Percentiles rank a stretch among this genome's conserved stretches.
phyloP scores from a whole-genome alignment of 768 basidiomycete genomes.

The Asterophora parasitica region DNA sequence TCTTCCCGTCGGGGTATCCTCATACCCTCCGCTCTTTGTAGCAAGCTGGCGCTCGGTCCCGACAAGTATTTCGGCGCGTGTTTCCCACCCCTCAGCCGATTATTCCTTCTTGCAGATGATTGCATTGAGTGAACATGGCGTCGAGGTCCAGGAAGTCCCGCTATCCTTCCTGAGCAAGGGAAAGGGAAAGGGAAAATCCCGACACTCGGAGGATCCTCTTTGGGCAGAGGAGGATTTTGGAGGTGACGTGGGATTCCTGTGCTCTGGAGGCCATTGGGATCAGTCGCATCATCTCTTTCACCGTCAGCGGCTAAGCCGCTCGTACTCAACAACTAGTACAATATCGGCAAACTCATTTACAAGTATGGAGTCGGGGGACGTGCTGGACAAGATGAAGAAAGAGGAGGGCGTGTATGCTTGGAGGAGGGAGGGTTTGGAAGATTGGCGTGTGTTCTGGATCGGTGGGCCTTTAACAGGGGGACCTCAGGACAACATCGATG shows the following conservation, averaged over 20 bases:
- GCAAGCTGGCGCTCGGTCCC: constrained; percentile 59
- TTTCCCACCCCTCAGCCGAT: constrained; percentile 32
- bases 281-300: constrained; percentile 32
- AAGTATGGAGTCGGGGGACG: constrained; percentile 51
- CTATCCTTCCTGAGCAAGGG: constrained; percentile 51
- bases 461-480: constrained; percentile 48
- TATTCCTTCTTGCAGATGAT: constrained; percentile 59
- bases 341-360: constrained; percentile 41
- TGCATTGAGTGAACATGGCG: constrained; percentile 58
- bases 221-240: constrained; percentile 62
- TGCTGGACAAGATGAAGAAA: constrained; percentile 37
- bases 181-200: constrained; percentile 35
- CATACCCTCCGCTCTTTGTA: constrained; percentile 46
- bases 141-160: constrained; percentile 70
- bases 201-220: constrained; percentile 38
- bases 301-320: constrained; percentile 31
- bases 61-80: constrained; percentile 47
- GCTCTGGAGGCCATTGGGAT: constrained; percentile 49
- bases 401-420: constrained; percentile 76
- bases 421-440: constrained; percentile 66
- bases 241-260: constrained; percentile 56
- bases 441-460: constrained; percentile 82
- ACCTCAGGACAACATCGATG: constrained; percentile 15
- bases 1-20: constrained; percentile 47
- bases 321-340: constrained; percentile 38